Conservation (phyloP, 2,329 filamentous ascomycete genomes). For the Paecilomyces niveus region DNA sequence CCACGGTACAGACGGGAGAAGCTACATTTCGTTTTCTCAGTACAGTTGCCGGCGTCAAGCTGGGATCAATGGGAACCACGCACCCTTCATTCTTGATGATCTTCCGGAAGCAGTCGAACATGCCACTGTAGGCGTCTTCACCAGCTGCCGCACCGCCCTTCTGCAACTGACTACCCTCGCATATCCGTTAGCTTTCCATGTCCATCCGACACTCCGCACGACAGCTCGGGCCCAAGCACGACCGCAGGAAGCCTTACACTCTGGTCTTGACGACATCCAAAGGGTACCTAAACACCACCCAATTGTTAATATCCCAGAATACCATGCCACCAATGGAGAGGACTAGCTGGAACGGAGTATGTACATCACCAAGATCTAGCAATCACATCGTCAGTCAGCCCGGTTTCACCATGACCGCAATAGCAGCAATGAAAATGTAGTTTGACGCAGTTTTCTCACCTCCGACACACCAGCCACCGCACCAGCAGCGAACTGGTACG, state of each 20-base stretch:
- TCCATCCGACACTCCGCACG: neutral
- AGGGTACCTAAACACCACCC: conserved; percentile 66
- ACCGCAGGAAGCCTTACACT: conserved; percentile 57
- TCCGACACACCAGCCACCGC: conserved; percentile 97
- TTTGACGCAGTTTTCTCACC: conserved; percentile 42
- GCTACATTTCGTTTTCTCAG: conserved; percentile 36
- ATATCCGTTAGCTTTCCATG: neutral
- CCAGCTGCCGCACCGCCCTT: conserved; percentile 58
- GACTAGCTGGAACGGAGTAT: neutral
- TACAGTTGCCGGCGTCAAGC: neutral
- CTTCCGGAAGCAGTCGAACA: conserved; percentile 97
- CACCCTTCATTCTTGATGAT: conserved; percentile 94
- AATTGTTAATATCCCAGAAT: conserved; percentile 2
- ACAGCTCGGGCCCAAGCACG: neutral
- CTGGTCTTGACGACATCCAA: conserved; percentile 97
- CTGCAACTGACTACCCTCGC: conserved; percentile 68
- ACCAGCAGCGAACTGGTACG: conserved; percentile 93
- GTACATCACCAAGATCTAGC: conserved; percentile 23
- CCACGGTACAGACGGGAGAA: conserved; percentile 90
- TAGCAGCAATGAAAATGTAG: neutral
- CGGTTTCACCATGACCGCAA: neutral
- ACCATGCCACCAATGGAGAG: neutral
- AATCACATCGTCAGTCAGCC: neutral
- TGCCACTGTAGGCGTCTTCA: conserved; percentile 86
- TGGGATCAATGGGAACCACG: conserved; percentile 23